Percentiles rank a stretch among this genome's conserved stretches.
Conservation (phyloP, 2,329 filamentous ascomycete genomes). For the Nemania abortiva region DNA sequence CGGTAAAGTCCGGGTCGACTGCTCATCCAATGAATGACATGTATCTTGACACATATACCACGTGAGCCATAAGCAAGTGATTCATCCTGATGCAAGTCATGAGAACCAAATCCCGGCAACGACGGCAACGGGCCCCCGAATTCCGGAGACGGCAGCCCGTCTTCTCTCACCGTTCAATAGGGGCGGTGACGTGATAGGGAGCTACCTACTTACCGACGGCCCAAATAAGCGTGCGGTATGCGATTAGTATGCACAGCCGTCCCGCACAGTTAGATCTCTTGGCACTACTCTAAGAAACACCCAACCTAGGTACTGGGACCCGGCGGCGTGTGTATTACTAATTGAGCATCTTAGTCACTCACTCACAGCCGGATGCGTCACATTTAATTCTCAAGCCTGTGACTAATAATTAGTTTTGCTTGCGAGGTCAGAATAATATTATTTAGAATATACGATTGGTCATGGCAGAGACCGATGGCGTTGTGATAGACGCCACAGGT, state of each 20-base stretch:
- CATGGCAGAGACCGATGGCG: slow-evolving; percentile 43
- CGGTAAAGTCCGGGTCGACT: not conserved
- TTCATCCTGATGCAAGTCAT: slow-evolving; percentile 32
- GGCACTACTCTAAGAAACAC: slow-evolving; percentile 17
- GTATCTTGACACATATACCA: not conserved
- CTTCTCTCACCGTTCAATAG: not conserved
- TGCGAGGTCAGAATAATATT: not conserved
- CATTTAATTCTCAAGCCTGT: not conserved
- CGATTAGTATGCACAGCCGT: slow-evolving; percentile 17
- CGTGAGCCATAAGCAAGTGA: slow-evolving; percentile 21
- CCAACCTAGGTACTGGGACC: not conserved
- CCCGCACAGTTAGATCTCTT: slow-evolving; percentile 34
- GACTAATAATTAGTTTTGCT: not conserved
- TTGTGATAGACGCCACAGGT: slow-evolving; percentile 33
- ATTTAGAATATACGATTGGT: not conserved
- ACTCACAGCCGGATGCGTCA: slow-evolving; percentile 3
- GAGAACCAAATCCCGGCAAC: slow-evolving; percentile 26
- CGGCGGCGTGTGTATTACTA: slow-evolving; percentile 33
- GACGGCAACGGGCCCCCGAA: slow-evolving; percentile 19
- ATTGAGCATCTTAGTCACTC: slow-evolving; percentile 17
- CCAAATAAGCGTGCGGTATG: slow-evolving; percentile 3
- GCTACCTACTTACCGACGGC: slow-evolving; percentile 1
- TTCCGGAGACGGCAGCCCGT: slow-evolving; percentile 11
- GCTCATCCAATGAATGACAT: slow-evolving; percentile 1
- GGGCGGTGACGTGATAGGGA: slow-evolving; percentile 23